Base-by-base conservation (phyloP, 805 yeast species). In the Huiozyma sinensis region DNA sequence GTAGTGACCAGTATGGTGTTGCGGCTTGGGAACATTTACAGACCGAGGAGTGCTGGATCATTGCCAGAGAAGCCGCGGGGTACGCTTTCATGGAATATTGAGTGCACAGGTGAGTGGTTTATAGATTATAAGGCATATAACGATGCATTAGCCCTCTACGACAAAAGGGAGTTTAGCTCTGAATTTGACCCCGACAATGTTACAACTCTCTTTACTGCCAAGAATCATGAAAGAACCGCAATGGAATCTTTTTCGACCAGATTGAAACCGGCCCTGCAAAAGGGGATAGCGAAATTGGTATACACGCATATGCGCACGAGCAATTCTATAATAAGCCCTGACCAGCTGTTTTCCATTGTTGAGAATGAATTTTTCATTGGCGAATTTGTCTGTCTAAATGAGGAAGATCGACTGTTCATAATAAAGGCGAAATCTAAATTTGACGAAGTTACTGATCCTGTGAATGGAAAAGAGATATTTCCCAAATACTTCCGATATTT, bases 21-120 rank as follows among this genome's bases (percentile, higher is more conserved):
- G 24, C 24, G 24, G 4, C 24, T 17, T 17, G 24, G 24, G 4
- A 17, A 17, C 24, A 17, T 17, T 17, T 17, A 17, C 24, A 17
- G 4, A 17, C 24, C 24, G 24, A 17, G 24, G 4, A 2, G 24
- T 17, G 4, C 24, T 17, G 24, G 24, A 17, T 17, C 8, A 7
- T 13, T 40, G 31, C 43, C 43, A 6, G 33, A 34, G 24, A 17
- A 17, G 9, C 24, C 80, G 51, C 56, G 72, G 38, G 65, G 70
- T 36, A 69, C 77, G 27, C 77, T 78, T 42, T 92, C 87, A 1
- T 90, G 85, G 83, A 66, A 65, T 50, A 86, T 90, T 41, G 77
- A 81, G 8, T 78, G 78, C 50, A 90, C 97, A 0, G 80, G 79
- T 42, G 97, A 90, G 66, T 89, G 92, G 85, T 89, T 87, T 61